A percentile compares a stretch with the other conserved stretches of the same genome.
Evolutionary conservation across 2,329 filamentous ascomycete genomes (phyloP).

Genomic region (Alternaria atra): DNA sequence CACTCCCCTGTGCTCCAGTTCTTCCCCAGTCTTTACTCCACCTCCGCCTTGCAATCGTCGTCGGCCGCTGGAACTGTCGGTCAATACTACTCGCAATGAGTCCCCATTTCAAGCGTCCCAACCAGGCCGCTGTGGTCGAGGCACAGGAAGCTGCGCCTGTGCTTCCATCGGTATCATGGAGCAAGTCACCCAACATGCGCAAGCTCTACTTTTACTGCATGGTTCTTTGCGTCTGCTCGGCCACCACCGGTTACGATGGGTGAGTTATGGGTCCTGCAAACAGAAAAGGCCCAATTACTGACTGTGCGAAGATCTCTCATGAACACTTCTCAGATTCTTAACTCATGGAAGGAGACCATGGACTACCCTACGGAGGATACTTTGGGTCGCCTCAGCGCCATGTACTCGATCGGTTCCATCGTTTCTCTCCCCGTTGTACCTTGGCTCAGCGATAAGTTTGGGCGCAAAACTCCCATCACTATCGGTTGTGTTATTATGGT

Average conservation of each 20-base stretch:
- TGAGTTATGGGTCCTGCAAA: slow-evolving; percentile 36
- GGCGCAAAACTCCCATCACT: slow-evolving; percentile 53
- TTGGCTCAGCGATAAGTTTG: slow-evolving; percentile 55
- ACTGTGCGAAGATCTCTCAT: slow-evolving; percentile 51
- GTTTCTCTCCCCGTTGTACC: slow-evolving; percentile 49
- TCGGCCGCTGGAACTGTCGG: slow-evolving; percentile 16
- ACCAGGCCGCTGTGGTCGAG: slow-evolving; percentile 21
- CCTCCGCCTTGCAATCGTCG: slow-evolving; percentile 12
- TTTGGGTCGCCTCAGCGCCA: slow-evolving; percentile 57
- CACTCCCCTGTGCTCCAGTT: slow-evolving; percentile 18
- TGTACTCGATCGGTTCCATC: slow-evolving; percentile 55
- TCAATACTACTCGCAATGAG: slow-evolving; percentile 19
- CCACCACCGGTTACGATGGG: slow-evolving; percentile 67
- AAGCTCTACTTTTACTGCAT: slow-evolving; percentile 64
- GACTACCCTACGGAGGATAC: slow-evolving; percentile 49
- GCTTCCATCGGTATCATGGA: not conserved
- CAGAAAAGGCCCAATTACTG: not conserved
- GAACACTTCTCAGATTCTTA: slow-evolving; percentile 55
- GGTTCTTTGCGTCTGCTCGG: slow-evolving; percentile 63
- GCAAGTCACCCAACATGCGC: slow-evolving; percentile 35
- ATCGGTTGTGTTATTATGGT: slow-evolving; percentile 58
- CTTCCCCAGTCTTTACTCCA: slow-evolving; percentile 25
- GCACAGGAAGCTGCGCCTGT: slow-evolving; percentile 22
- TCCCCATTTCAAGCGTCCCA: slow-evolving; percentile 22
- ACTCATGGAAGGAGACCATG: slow-evolving; percentile 52